phyloP scores from a whole-genome alignment of 2,329 filamentous ascomycete species.

The Aspergillus awamori region DNA sequence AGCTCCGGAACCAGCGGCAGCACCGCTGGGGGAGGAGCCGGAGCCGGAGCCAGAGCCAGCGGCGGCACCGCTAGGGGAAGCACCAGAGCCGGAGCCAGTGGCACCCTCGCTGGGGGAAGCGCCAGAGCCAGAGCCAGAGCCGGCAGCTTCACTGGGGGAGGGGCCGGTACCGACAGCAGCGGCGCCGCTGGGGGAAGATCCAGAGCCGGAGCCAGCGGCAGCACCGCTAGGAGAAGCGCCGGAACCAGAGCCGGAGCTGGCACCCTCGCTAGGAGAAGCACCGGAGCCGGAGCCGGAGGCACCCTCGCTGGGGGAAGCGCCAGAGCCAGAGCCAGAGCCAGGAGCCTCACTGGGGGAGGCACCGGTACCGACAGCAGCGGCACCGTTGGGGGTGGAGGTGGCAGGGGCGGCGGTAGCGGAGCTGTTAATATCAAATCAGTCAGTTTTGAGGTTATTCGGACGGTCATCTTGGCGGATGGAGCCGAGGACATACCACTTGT shows the following conservation, averaged over 20 bases:
- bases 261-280: neutral
- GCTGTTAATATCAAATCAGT: constrained; percentile 20
- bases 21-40: constrained; percentile 3
- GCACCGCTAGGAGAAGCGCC: constrained; percentile 1
- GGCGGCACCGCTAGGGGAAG: constrained; percentile 24
- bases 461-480: neutral
- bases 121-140: neutral
- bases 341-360: constrained; percentile 11
- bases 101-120: neutral
- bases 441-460: neutral
- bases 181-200: constrained; percentile 24
- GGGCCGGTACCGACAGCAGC: constrained; percentile 18
- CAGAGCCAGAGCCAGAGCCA: constrained; percentile 3
- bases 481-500: constrained; percentile 40
- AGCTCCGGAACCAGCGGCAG: constrained; percentile 1
- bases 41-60: constrained; percentile 5
- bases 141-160: neutral
- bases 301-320: neutral
- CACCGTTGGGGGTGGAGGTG: constrained; percentile 25
- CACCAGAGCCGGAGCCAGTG: neutral
- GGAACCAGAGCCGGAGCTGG: neutral
- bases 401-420: constrained; percentile 26
- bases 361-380: constrained; percentile 18
- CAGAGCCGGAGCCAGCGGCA: neutral
- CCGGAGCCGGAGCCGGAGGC: neutral